Evolutionary conservation across 1,284 basidiomycete genomes (phyloP), one percentile per base, ranked within the genome.

Genomic region (Gymnopus androsaceus): DNA sequence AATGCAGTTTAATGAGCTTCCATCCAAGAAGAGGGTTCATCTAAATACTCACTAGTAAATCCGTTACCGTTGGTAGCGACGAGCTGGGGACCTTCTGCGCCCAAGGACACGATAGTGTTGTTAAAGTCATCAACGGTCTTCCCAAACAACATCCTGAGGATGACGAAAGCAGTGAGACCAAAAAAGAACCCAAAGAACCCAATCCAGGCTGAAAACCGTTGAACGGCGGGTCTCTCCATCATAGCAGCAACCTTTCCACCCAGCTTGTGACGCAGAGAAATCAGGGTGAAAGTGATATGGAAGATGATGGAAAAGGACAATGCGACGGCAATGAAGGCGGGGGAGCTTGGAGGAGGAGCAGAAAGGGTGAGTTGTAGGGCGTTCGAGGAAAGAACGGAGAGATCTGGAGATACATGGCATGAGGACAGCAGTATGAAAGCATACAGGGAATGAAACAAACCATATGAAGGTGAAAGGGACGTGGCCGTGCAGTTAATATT

Each of bases 41-140:
- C n/a, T 19, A 3, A 28, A 41, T 33, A 80, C 86, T 67, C 59
- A 92, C 89, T 89, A 51, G 83, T 85, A 63, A 91, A 92, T 8
- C 82, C 89, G 63, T 90, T 91, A 60, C 85, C 80, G 25, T 77
- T 75, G n/a, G 72, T 68, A 33, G 90, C 89, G 51, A 84, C 72
- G 40, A 92, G 72, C 46, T 82, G 71, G 1, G 87, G 84, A 2
- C 78, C 83, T 47, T 75, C 70, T 4, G 66, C 60, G 25, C 83
- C 85, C 57, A 78, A 76, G 21, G 76, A 67, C 28, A 72, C 61
- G 57, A 92, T 83, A 48, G 75, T 81, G 42, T 72, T 68, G 67
- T 92, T 91, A 71, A 92, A 91, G 64, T 91, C 88, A 55, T 85
- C 79, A 1, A 86, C 82, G 1, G 88, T 82, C 69, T 90, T 90